phyloP scores from a whole-genome alignment of 495 filamentous ascomycete genomes.

The Xylaria bambusicola region DNA sequence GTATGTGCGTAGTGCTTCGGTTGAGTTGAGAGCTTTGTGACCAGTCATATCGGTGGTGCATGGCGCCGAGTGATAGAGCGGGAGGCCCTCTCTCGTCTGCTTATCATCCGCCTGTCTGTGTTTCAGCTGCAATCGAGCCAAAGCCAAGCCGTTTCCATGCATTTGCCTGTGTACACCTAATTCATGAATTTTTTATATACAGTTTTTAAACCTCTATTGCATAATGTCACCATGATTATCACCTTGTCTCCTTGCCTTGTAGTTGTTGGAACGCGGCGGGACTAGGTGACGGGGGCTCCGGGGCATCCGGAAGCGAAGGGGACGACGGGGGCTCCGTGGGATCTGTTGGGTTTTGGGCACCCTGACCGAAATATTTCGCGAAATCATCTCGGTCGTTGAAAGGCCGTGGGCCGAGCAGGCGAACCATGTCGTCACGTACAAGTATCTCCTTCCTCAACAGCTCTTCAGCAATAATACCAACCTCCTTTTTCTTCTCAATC shows the following conservation, averaged over 20 bases:
- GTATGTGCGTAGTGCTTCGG: constrained; percentile 9
- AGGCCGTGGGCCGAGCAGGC: constrained; percentile 78
- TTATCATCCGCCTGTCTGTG: background rate
- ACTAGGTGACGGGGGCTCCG: constrained; percentile 30
- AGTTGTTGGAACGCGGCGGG: constrained; percentile 27
- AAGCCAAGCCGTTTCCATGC: constrained; percentile 2
- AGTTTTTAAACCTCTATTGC: too few relatives aligned
- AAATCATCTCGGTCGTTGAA: constrained; percentile 88
- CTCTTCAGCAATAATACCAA: constrained; percentile 91
- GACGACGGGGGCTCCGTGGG: constrained; percentile 24
- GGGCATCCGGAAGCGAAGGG: constrained; percentile 23
- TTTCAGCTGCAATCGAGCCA: background rate
- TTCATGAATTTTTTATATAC: constrained; percentile 12
- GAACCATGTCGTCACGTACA: constrained; percentile 83
- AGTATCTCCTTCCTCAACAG: constrained; percentile 89
- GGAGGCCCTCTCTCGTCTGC: background rate
- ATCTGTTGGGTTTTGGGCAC: constrained; percentile 32
- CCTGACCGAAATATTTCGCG: constrained; percentile 80
- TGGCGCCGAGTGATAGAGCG: background rate
- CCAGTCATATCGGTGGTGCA: background rate
- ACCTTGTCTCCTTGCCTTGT: constrained; percentile 24
- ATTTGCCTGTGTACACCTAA: constrained; percentile 8
- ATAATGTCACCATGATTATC: constrained; percentile 6
- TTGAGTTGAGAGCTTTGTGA: constrained; percentile 20
- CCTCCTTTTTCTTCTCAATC: constrained; percentile 79